phyloP scores from a whole-genome alignment of 2,329 filamentous ascomycete species.

The Fusarium staphyleae region DNA sequence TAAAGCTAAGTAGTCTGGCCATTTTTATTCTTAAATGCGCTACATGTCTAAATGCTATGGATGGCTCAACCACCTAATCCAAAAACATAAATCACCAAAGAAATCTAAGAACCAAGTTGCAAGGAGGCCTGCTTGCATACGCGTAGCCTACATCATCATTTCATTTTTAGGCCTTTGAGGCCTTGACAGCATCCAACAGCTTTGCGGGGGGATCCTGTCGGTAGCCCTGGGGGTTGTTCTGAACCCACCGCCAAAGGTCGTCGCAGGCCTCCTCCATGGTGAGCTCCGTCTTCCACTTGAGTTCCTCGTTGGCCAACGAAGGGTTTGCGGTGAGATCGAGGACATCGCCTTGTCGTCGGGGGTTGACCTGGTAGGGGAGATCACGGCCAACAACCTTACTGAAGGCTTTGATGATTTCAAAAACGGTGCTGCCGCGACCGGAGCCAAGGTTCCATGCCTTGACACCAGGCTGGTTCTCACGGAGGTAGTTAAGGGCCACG shows the following conservation, averaged over 20 bases:
- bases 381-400: constrained; percentile 83
- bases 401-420: constrained; percentile 97
- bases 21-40: constrained; percentile 28
- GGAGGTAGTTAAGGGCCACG: constrained; percentile 88
- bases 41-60: constrained; percentile 36
- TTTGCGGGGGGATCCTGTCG: constrained; percentile 87
- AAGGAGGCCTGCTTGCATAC: constrained; percentile 27
- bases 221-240: constrained; percentile 96
- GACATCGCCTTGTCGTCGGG: constrained; percentile 85
- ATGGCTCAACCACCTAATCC: constrained; percentile 28
- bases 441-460: constrained; percentile 97
- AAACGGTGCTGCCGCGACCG: constrained; percentile 92
- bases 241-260: constrained; percentile 96
- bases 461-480: constrained; percentile 83
- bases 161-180: constrained; percentile 40
- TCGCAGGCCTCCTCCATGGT: constrained; percentile 92
- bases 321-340: constrained; percentile 95
- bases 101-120: constrained; percentile 20
- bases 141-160: constrained; percentile 17
- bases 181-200: constrained; percentile 71
- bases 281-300: constrained; percentile 89
- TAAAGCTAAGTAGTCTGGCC: constrained; percentile 28
- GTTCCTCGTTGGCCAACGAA: constrained; percentile 82
- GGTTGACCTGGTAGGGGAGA: constrained; percentile 85
- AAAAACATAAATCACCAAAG: constrained; percentile 26